Percentiles rank a stretch among this genome's conserved stretches.
Conservation (phyloP, 805 yeast genomes). For the Monosporozyma servazzii region DNA sequence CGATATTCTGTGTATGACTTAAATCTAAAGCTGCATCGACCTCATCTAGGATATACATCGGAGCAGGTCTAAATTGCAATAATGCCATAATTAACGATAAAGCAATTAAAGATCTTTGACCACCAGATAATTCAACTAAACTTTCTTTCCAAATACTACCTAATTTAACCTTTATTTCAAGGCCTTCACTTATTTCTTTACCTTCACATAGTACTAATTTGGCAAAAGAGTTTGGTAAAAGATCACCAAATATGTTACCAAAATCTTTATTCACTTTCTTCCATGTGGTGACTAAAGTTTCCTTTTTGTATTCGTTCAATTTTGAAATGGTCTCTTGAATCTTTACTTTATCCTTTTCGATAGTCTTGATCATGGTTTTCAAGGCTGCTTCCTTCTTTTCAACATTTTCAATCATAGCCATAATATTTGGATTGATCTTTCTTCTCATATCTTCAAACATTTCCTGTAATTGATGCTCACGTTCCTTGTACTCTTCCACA, state of each 20-base stretch:
- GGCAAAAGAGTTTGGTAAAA: conserved; percentile 84
- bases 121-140: conserved; percentile 90
- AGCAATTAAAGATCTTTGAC: conserved; percentile 92
- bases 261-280: conserved; percentile 80
- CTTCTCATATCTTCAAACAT: conserved; percentile 63
- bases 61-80: conserved; percentile 93
- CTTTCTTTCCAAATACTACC: conserved; percentile 96
- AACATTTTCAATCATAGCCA: conserved; percentile 85
- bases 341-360: conserved; percentile 80
- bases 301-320: conserved; percentile 75
- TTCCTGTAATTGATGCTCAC: conserved; percentile 46
- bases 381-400: conserved; percentile 77
- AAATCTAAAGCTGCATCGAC: conserved; percentile 97
- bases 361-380: conserved; percentile 72
- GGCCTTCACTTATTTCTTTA: conserved; percentile 79
- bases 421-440: conserved; percentile 75
- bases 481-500: conserved; percentile 50
- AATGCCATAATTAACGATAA: conserved; percentile 85
- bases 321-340: conserved; percentile 81
- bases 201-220: conserved; percentile 74
- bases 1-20: conserved; percentile 95
- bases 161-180: conserved; percentile 80
- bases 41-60: conserved; percentile 95
- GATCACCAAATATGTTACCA: conserved; percentile 80
- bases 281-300: conserved; percentile 77